Evolutionary conservation across 2,329 filamentous ascomycete genomes (phyloP), one percentile per base, ranked within the genome.

Genomic region (Stagonosporopsis chrysanthemi): DNA sequence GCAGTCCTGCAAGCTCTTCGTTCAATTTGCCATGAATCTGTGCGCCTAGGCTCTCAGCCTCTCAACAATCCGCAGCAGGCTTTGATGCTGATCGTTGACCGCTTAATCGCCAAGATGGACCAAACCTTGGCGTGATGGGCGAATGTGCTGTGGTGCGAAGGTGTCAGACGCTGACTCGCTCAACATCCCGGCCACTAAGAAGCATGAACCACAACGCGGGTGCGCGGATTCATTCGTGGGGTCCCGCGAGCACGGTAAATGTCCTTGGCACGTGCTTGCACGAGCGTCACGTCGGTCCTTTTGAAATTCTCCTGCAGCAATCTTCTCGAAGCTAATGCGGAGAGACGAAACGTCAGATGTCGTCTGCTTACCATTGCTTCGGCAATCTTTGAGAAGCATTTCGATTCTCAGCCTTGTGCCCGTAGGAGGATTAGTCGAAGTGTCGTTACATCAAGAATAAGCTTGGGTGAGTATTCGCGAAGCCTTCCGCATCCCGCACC

Each of bases 401-500:
- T 19, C 15, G 22, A 24, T n/a, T 2, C 22, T 17, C 17, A 56
- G 42, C 29, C 29, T 47, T 56, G 36, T 24, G n/a, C 31, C 31
- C 12, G 15, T 33, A 6, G 14, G 12, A 12, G 29, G 11, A 6
- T 7, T 11, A 9, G 31, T 33, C 31, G 4, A 33, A 33, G 31
- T 15, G 12, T 33, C 12, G 14, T n/a, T 14, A 33, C 31, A 4
- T 17, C 14, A 28, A 4, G 24, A 28, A n/a, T 14, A 33, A 14
- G 14, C 31, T 2, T 11, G 14, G 31, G 31, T n/a, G 15, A 33
- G 4, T 15, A 33, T 38, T n/a, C 48, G 31, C 14, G 42, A 29
- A n/a, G 43, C 33, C 26, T 38, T 57, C 54, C 54, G 26, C 54
- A 52, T 52, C 54, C 54, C 39, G 48, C 48, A 44, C 12, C 24